Conservation (phyloP, 2,329 filamentous ascomycete genomes). For the Colletotrichum sp. region DNA sequence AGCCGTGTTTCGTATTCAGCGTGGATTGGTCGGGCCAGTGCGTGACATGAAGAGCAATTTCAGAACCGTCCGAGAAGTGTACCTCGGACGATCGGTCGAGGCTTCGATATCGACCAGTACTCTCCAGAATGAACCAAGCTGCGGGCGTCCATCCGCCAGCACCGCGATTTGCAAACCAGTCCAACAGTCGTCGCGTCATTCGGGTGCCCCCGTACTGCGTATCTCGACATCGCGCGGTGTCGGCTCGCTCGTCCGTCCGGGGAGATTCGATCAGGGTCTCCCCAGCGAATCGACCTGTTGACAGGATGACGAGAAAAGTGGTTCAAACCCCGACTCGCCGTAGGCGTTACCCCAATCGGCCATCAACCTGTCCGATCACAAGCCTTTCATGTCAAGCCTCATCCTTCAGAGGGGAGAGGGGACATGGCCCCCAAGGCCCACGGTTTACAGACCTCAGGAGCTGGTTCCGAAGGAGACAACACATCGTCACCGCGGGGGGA, state of each 20-base stretch:
- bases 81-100: not conserved
- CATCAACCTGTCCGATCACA: not conserved
- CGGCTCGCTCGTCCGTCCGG: not conserved
- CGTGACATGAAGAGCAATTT: not conserved
- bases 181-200: not conserved
- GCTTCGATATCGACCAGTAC: not conserved
- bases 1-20: not conserved
- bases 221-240: not conserved
- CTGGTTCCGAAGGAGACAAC: not conserved
- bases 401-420: not conserved
- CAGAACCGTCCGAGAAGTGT: not conserved
- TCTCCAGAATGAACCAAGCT: not conserved
- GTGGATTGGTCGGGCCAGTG: not conserved
- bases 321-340: conserved; percentile 1
- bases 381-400: not conserved
- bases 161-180: not conserved
- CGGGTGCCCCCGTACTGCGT: not conserved
- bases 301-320: not conserved
- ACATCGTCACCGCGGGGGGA: not conserved
- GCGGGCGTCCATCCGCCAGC: not conserved
- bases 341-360: not conserved
- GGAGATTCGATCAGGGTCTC: not conserved
- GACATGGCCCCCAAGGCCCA: not conserved
- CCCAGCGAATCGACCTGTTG: not conserved
- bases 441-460: not conserved